These are phyloP conservation scores for Mortierella sp. DNA, from an alignment of 371 early-diverging fungal genomes.

Conservation along the genomic window DNA sequence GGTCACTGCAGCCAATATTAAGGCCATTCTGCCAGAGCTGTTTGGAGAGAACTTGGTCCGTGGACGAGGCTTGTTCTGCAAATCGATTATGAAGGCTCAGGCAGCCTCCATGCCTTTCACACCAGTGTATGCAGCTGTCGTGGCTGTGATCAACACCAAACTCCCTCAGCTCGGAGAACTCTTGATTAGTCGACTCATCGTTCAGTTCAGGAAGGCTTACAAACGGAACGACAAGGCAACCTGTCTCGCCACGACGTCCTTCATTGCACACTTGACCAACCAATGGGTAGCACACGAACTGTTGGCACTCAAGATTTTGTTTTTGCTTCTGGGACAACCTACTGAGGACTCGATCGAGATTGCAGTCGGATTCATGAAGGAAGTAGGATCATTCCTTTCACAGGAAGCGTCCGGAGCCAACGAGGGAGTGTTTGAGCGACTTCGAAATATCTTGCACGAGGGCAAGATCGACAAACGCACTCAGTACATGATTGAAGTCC, in stretches of 20 bases:
- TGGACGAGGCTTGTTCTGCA: conserved; percentile 91
- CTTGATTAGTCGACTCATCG: conserved; percentile 83
- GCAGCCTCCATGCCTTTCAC: conserved; percentile 90
- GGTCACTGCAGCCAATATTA: conserved; percentile 92
- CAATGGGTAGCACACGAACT: conserved; percentile 93
- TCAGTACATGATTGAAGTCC: conserved; percentile 97
- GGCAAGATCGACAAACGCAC: conserved; percentile 93
- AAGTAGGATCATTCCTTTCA: conserved; percentile 87
- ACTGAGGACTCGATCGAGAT: conserved; percentile 98
- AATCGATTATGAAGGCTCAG: conserved; percentile 94
- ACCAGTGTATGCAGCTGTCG: conserved; percentile 90
- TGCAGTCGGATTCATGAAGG: conserved; percentile 96
- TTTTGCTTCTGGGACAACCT: conserved; percentile 88
- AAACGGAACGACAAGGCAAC: conserved; percentile 90
- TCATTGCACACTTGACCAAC: conserved; percentile 94
- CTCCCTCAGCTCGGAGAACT: conserved; percentile 93
- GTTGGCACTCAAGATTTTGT: conserved; percentile 88
- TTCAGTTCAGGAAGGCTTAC: conserved; percentile 93
- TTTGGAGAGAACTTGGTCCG: conserved; percentile 93
- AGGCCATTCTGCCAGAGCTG: conserved; percentile 89
- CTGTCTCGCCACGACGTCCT: conserved; percentile 86
- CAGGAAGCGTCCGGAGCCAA: conserved; percentile 83
- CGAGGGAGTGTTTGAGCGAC: conserved; percentile 93
- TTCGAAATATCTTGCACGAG: conserved; percentile 93
- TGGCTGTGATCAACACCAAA: conserved; percentile 94